Evolutionary conservation across 1,139 yeast genomes (phyloP), one percentile per base, ranked within the genome.

Genomic region (Suhomyces maxii): DNA sequence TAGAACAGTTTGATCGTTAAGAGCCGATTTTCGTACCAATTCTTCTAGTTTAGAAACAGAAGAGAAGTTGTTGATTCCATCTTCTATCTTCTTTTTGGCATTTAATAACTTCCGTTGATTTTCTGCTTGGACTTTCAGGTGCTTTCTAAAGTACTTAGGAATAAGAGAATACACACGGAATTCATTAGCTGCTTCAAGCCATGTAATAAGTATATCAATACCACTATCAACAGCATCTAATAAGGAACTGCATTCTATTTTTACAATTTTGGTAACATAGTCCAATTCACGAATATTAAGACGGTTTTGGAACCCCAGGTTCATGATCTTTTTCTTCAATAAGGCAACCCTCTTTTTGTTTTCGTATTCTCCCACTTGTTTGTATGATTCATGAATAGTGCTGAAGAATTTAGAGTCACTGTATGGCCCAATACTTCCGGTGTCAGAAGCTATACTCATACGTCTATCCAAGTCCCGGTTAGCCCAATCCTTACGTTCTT

Each of bases 311-410:
- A 33, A 56, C 36, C 25, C 59, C 49, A 33, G 58, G 25, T 56
- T 55, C 28, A 56, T 47, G 7, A 67, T 54, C 41, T 65, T 56
- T 36, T 58, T 47, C 39, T 57, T 57, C 36, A 68, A 54, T 1
- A 65, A 50, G 6, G 52, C 51, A 18, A 54, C 53, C 33, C 73
- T 51, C 42, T 54, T 57, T 30, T 50, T 48, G 34, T 59, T 56
- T 49, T 69, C 74, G 48, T 54, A 67, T 30, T 59, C 58, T 0
- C 72, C 73, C 4, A 69, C 74, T 10, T 63, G 60, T 26, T 59
- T 63, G 49, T 69, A 69, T 0, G 64, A 56, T 35, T 66, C 68
- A 35, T 64, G 59, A 36, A 68, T 59, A 7, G 69, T 58, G n/a
- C 68, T 52, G 39, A 57, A 51, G 31, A 62, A 50, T 41, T 60